Evolutionary conservation across 2,329 filamentous ascomycete species (phyloP).

Genomic region (Colletotrichum tamarilloi): DNA sequence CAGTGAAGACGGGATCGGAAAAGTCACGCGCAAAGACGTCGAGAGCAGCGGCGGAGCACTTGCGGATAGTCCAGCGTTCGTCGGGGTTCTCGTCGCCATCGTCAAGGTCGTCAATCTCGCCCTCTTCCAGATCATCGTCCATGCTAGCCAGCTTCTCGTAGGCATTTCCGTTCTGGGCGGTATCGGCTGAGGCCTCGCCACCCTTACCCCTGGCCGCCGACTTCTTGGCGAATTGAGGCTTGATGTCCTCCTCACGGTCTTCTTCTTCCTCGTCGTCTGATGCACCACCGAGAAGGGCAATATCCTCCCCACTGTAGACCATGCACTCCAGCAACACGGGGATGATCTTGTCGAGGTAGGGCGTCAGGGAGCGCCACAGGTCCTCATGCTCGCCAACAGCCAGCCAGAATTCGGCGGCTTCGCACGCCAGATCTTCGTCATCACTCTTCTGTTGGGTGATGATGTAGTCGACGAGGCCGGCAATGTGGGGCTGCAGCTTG

Average conservation of each 20-base stretch:
- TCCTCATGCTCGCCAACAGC: conserved; percentile 89
- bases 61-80: conserved; percentile 93
- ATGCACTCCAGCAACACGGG: conserved; percentile 93
- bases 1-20: conserved; percentile 86
- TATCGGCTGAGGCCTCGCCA: conserved; percentile 61
- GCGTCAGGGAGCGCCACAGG: conserved; percentile 79
- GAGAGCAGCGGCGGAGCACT: conserved; percentile 94
- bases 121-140: conserved; percentile 86
- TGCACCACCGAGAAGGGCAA: conserved; percentile 83
- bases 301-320: conserved; percentile 96
- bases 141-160: conserved; percentile 68
- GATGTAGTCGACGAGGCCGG: conserved; percentile 92
- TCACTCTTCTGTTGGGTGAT: conserved; percentile 88
- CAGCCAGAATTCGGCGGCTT: conserved; percentile 98
- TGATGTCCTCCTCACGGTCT: conserved; percentile 90
- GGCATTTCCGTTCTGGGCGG: conserved; percentile 63
- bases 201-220: conserved; percentile 68
- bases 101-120: conserved; percentile 77
- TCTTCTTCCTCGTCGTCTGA: conserved; percentile 92
- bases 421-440: conserved; percentile 89
- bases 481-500: conserved; percentile 89
- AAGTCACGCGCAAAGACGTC: conserved; percentile 96
- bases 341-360: conserved; percentile 85
- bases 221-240: conserved; percentile 87
- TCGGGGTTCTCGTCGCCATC: conserved; percentile 87